These are phyloP conservation scores for Corylus heterophylla DNA, from an alignment of 306 rosid genomes.

Conservation along the genomic window DNA sequence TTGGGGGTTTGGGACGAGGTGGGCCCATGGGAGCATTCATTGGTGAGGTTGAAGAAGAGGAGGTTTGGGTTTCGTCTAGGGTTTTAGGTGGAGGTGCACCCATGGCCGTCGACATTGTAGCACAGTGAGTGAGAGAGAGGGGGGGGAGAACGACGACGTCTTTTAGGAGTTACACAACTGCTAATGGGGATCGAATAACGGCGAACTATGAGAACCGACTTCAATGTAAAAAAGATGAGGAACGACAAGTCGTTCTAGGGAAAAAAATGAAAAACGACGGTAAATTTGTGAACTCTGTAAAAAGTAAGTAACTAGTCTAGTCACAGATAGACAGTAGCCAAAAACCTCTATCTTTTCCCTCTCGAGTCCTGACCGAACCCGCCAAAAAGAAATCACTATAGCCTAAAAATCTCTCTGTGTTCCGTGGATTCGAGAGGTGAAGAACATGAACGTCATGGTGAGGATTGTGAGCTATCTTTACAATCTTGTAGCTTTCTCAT, in stretches of 20 bases:
- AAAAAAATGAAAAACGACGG: too few species aligned
- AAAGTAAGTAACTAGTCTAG: too few species aligned
- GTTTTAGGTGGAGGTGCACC: constrained; percentile 63
- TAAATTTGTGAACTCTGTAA: too few species aligned
- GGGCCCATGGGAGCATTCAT: constrained; percentile 35
- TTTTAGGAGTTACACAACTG: too few species aligned
- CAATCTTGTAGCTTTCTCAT: not conserved
- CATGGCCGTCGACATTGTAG: constrained; percentile 59
- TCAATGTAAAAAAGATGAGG: too few species aligned
- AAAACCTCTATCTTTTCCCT: too few species aligned
- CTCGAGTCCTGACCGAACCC: not conserved
- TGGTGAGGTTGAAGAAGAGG: constrained; percentile 9
- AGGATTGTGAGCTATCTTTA: not conserved
- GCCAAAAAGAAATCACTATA: not conserved
- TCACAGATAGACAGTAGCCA: too few species aligned
- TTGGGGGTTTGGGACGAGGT: constrained; percentile 40
- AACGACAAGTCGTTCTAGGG: too few species aligned
- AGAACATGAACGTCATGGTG: not conserved
- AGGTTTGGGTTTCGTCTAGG: constrained; percentile 7
- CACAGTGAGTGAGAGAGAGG: not conserved
- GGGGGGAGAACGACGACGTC: not conserved
- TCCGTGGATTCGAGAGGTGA: too few species aligned
- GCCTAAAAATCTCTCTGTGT: not conserved
- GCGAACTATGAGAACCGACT: too few species aligned
- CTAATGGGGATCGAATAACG: not conserved